Evolutionary conservation across 305 asterid genomes (phyloP).

Genomic region (Solanum hybrid): DNA sequence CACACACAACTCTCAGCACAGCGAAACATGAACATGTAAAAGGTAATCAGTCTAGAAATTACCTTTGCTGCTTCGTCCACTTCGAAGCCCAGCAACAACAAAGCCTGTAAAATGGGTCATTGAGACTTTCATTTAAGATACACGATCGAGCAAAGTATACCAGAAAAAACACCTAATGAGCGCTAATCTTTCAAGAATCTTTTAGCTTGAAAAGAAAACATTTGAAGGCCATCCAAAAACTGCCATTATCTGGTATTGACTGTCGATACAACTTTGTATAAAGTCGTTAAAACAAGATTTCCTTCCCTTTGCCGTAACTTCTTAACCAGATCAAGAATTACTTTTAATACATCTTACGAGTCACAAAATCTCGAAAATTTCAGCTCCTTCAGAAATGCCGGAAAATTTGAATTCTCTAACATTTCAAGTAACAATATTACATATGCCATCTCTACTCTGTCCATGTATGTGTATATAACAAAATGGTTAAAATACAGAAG

Average conservation of each 20-base stretch:
- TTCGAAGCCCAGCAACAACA: slow-evolving; percentile 64
- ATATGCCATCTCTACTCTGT: neutral
- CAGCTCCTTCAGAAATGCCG: neutral
- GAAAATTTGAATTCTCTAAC: neutral
- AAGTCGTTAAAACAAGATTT: neutral
- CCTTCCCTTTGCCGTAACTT: neutral
- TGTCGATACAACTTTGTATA: neutral
- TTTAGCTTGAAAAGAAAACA: neutral
- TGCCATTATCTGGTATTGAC: neutral
- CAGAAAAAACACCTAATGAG: neutral
- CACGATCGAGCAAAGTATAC: neutral
- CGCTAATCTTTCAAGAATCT: neutral
- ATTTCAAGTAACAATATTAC: neutral
- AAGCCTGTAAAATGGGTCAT: slow-evolving; percentile 45
- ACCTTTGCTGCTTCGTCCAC: slow-evolving; percentile 75
- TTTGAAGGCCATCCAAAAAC: neutral
- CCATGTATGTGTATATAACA: neutral
- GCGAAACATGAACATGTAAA: neutral
- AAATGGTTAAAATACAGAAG: neutral
- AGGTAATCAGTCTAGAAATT: neutral
- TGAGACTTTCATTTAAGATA: neutral
- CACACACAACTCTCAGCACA: neutral
- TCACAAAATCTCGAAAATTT: neutral
- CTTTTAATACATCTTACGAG: neutral
- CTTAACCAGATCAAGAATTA: neutral